Evolutionary conservation across 78 protist species (phyloP), one percentile per base, ranked within the genome.

Genomic region (Pelomyxa schiedti): DNA sequence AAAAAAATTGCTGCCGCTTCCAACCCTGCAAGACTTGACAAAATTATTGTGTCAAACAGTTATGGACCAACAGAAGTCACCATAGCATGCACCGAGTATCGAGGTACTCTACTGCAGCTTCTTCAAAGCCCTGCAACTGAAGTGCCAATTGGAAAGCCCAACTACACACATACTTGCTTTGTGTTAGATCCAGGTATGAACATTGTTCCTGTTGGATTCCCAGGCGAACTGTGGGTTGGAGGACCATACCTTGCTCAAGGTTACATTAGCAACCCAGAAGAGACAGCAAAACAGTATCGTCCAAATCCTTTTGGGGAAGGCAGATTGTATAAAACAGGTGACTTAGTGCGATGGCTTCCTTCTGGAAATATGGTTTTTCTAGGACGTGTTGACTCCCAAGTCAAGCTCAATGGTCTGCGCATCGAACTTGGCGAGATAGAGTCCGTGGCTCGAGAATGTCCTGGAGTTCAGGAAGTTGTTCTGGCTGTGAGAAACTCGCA

Each of bases 141-240:
- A 1, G 5, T 30, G 40, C 80, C 80, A 8, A n/a, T 71, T 28
- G 66, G n/a, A 81, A 75, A 42, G 79, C 53, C 32, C 7, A 1
- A 9, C 6, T 36, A 40, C 40, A 40, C 53, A 52, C n/a, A n/a
- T n/a, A n/a, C n/a, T n/a, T n/a, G n/a, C n/a, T n/a, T n/a, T n/a
- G n/a, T 87, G 36, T 72, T 87, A 24, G 78, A 78, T 76, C 42
- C 32, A n/a, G 5, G 30, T 69, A 8, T 39, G 69, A 29, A 26
- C 22, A 78, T 66, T 0, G 41, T 38, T 26, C 90, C 93, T 28
- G 22, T 81, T 28, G 85, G 85, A 0, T 86, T 70, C 22, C 64
- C 68, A 1, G 90, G 90, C 42, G 86, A 86, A 73, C 73, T 86
- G 16, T 71, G 40, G 69, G 42, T 76, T 3, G 80, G 80, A 8